Evolutionary conservation across 805 yeast species (phyloP), one percentile per base, ranked within the genome.

Genomic region (Kazachstania taianensis): DNA sequence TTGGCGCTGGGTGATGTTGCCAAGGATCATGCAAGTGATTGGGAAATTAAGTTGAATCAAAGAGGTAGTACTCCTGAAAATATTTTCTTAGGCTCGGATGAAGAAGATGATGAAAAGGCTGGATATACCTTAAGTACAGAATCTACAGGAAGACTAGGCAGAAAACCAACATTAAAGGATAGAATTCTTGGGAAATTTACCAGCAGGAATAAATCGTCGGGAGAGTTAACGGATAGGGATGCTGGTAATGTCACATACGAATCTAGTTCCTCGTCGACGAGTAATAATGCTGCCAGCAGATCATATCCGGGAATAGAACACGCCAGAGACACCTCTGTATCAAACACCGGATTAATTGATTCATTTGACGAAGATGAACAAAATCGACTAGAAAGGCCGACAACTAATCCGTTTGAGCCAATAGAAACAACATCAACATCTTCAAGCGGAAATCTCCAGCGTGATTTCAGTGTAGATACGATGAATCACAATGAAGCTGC

Each of bases 1-100:
- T 52, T 76, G 33, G 94, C 89, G 2, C 66, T 84, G 41, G 94
- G 94, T 41, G 55, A 65, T 12, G 83, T 86, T 14, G 94, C 94
- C 3, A 78, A 75, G 52, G 84, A 83, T 42, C 94, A 84, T 57
- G 72, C 75, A 43, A 70, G 67, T 31, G 71, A 80, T 51, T 77
- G 94, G 86, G 86, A 79, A 44, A 61, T 67, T 29, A 79, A 79
- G 52, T 72, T 78, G n/a, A 42, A 36, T 17, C 37, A 37, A 19
- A 32, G 37, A 20, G 33, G 32, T 26, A 28, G 32, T n/a, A 27
- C 33, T 14, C 25, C 22, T 10, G 45, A 43, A 15, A 41, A 43
- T 34, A 43, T 52, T 52, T 31, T 53, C 52, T n/a, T 38, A 17
- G 41, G 45, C 9, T 32, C 40, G 3, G 50, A 46, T 15, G 50